phyloP scores from a whole-genome alignment of 1,139 yeast genomes.

The Debaryomyces robertsiae region DNA sequence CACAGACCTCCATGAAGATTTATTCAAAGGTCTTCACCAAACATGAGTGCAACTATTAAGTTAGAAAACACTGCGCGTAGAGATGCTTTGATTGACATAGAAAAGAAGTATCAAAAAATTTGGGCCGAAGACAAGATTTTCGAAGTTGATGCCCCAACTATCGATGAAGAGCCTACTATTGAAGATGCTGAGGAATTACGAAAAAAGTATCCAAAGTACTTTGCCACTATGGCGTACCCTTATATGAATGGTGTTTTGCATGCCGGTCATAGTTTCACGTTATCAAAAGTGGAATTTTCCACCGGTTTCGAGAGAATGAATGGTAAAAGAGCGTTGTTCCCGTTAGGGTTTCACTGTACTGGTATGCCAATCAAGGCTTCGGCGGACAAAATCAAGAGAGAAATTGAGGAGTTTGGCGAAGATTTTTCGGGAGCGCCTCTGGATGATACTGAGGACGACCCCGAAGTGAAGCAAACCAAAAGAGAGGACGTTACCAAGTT shows the following conservation, averaged over 20 bases:
- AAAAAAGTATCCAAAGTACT: slow-evolving; percentile 79
- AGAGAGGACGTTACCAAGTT: slow-evolving; percentile 86
- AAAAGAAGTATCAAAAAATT: slow-evolving; percentile 80
- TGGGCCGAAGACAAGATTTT: slow-evolving; percentile 89
- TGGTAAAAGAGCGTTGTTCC: slow-evolving; percentile 91
- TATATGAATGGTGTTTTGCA: slow-evolving; percentile 99
- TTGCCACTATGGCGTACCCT: slow-evolving; percentile 96
- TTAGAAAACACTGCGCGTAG: slow-evolving; percentile 78
- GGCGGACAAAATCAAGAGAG: slow-evolving; percentile 94
- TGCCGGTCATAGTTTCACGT: slow-evolving; percentile 96
- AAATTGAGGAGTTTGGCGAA: slow-evolving; percentile 85
- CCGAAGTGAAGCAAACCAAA: slow-evolving; percentile 29
- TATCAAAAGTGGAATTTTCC: slow-evolving; percentile 92
- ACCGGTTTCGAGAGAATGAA: slow-evolving; percentile 94
- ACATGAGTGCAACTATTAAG: slow-evolving; percentile 48
- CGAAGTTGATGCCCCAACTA: slow-evolving; percentile 84
- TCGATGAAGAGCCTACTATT: slow-evolving; percentile 58
- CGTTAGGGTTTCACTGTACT: slow-evolving; percentile 98
- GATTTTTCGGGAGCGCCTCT: slow-evolving; percentile 74
- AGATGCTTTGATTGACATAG: slow-evolving; percentile 88
- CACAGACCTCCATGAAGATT: neutral
- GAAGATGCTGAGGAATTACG: slow-evolving; percentile 72
- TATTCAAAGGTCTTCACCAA: slow-evolving; percentile 8
- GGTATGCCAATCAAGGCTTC: slow-evolving; percentile 99
- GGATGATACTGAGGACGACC: slow-evolving; percentile 56